Percentiles rank a stretch among this genome's conserved stretches.
Evolutionary conservation across 2,329 filamentous ascomycete genomes (phyloP).

Genomic region (Sarocladiaceae sp.): DNA sequence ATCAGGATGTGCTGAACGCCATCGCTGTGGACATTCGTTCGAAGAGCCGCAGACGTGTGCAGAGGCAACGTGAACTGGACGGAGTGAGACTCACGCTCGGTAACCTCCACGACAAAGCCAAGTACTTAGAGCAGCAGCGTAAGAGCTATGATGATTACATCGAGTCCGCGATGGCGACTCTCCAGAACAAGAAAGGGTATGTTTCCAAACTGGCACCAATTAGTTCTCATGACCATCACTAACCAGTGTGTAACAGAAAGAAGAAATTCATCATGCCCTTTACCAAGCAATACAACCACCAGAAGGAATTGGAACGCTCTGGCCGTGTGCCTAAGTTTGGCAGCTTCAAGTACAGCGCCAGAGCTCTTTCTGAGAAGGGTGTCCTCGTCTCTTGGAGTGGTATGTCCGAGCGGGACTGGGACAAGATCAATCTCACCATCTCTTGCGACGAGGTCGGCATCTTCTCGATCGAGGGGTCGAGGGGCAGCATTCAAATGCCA

Average conservation of each 20-base stretch:
- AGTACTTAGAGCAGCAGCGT: conserved; percentile 89
- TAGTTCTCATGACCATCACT: too few species aligned
- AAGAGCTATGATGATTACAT: conserved; percentile 99
- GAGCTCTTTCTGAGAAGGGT: conserved; percentile 85
- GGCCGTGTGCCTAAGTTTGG: conserved; percentile 96
- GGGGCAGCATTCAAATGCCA: conserved; percentile 91
- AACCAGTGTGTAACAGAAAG: conserved; percentile 63
- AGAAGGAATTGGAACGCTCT: conserved; percentile 87
- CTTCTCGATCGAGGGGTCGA: conserved; percentile 87
- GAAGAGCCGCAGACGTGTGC: conserved; percentile 88
- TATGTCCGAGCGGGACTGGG: conserved; percentile 78
- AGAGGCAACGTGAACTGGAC: conserved; percentile 87
- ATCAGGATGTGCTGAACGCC: conserved; percentile 96
- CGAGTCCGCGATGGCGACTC: conserved; percentile 93
- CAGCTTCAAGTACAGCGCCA: conserved; percentile 93
- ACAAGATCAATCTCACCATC: conserved; percentile 90
- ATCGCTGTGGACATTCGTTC: conserved; percentile 96
- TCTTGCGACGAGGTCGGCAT: conserved; percentile 90
- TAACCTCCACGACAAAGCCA: conserved; percentile 79
- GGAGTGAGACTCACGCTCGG: conserved; percentile 70
- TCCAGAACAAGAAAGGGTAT: conserved; percentile 93
- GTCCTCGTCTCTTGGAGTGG: conserved; percentile 91
- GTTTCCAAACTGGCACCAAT: conserved; percentile 24
- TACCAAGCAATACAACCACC: conserved; percentile 98
- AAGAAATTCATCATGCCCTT: conserved; percentile 94